Conservation (phyloP, 2,329 filamentous ascomycete genomes). For the Lasiodiplodia citricola region DNA sequence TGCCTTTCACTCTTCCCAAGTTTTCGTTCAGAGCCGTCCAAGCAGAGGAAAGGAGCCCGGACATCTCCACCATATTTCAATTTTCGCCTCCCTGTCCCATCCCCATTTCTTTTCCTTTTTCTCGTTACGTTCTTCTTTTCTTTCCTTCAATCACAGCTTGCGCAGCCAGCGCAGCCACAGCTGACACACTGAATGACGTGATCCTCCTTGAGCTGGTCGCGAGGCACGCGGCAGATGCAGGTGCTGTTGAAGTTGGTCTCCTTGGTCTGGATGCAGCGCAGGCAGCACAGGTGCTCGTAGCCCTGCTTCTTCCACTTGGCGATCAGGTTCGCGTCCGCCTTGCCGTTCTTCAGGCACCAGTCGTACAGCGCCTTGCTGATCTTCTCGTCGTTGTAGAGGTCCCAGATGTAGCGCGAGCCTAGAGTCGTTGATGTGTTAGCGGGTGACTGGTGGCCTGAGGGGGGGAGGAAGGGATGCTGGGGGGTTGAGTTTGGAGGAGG, state of each 20-base stretch:
- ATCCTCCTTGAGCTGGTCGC: conserved; percentile 85
- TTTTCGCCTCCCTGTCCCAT: too few species aligned
- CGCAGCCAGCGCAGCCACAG: conserved; percentile 91
- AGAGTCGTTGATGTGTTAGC: not conserved
- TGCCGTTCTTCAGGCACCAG: conserved; percentile 94
- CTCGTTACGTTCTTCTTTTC: not conserved
- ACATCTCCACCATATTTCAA: too few species aligned
- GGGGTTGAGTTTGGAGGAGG: not conserved
- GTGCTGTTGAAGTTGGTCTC: conserved; percentile 99
- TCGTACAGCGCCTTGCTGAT: conserved; percentile 93
- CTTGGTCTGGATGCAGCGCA: conserved; percentile 98
- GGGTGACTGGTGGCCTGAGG: not conserved
- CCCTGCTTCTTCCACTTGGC: conserved; percentile 99
- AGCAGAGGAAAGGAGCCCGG: too few species aligned
- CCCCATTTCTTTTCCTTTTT: not conserved
- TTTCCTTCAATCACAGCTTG: conserved; percentile 38
- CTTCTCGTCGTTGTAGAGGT: conserved; percentile 95
- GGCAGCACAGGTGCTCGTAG: conserved; percentile 96
- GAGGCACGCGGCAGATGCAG: conserved; percentile 94
- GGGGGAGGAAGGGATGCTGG: not conserved
- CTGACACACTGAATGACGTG: conserved; percentile 92
- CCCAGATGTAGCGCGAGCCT: conserved; percentile 88
- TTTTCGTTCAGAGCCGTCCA: too few species aligned
- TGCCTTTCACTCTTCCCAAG: too few species aligned
- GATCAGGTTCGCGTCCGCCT: conserved; percentile 93